A percentile compares a stretch with the other conserved stretches of the same genome.
These are phyloP conservation scores for Pistacia vera DNA, from an alignment of 345 rosid genomes.

Conservation along the genomic window DNA sequence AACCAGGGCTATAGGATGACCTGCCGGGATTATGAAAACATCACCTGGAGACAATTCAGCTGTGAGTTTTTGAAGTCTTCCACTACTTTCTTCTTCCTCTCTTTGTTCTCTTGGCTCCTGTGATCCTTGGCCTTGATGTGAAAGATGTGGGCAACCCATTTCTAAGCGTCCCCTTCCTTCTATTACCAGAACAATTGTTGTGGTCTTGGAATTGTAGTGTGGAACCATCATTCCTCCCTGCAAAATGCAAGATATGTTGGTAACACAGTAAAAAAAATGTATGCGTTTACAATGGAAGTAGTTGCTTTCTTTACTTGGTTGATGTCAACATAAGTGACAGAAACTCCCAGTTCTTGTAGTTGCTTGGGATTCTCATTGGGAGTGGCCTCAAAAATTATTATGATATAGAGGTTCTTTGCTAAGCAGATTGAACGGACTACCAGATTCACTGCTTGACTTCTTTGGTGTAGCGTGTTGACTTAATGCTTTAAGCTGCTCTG, in stretches of 20 bases:
- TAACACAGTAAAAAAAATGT: background rate
- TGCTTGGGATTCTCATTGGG: slow-evolving; percentile 33
- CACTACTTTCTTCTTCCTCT: slow-evolving; percentile 21
- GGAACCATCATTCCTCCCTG: slow-evolving; percentile 54
- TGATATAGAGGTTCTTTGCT: slow-evolving; percentile 34
- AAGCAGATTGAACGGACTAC: slow-evolving; percentile 40
- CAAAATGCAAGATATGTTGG: background rate
- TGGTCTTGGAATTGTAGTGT: slow-evolving; percentile 42
- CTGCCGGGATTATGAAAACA: slow-evolving; percentile 45
- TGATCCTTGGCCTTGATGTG: slow-evolving; percentile 14
- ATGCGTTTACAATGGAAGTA: too few relatives aligned
- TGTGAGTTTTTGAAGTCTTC: slow-evolving; percentile 31
- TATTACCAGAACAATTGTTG: slow-evolving; percentile 28
- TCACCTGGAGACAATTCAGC: slow-evolving; percentile 45
- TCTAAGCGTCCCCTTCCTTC: slow-evolving; percentile 48
- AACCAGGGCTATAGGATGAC: slow-evolving; percentile 43
- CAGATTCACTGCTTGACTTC: background rate
- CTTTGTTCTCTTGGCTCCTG: slow-evolving; percentile 6
- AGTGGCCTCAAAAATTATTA: slow-evolving; percentile 41
- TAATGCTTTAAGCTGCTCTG: slow-evolving; percentile 33
- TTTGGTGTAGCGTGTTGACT: slow-evolving; percentile 24
- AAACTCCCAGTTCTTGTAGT: slow-evolving; percentile 35
- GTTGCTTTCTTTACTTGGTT: slow-evolving; percentile 28
- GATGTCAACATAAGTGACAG: slow-evolving; percentile 33
- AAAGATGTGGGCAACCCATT: slow-evolving; percentile 55